Evolutionary conservation across 257 asterid species (phyloP).

Genomic region (Agastache rugosa): DNA sequence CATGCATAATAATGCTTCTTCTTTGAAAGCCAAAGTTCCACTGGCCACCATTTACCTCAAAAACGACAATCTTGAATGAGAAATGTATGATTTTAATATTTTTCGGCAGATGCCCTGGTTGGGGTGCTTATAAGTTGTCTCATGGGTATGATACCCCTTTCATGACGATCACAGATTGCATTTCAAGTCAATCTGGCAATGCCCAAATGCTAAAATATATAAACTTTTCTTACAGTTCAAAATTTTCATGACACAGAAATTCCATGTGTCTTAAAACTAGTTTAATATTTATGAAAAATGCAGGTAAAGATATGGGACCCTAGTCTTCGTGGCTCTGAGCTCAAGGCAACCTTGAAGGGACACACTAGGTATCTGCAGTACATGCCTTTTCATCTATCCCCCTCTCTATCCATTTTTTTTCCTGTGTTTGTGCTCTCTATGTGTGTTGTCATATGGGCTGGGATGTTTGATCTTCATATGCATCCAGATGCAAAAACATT

Average conservation of each 20-base stretch:
- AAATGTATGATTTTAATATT: not conserved
- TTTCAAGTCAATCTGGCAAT: not conserved
- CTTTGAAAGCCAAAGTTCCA: conserved; percentile 5
- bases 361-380: conserved; percentile 69
- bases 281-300: conserved; percentile 28
- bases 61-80: not conserved
- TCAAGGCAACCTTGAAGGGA: conserved; percentile 88
- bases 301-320: conserved; percentile 99
- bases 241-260: not conserved
- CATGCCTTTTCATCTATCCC: conserved; percentile 14
- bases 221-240: not conserved
- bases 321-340: conserved; percentile 93
- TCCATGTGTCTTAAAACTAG: not conserved
- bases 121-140: not conserved
- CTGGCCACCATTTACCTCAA: not conserved
- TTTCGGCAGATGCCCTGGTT: not conserved
- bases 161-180: not conserved
- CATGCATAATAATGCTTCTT: not conserved
- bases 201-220: not conserved
- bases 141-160: not conserved
- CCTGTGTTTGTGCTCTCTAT: not conserved
- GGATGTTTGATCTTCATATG: conserved; percentile 22
- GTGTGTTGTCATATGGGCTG: conserved; percentile 21
- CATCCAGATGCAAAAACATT: conserved; percentile 31
- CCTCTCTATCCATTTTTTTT: not conserved